These are phyloP conservation scores for Aurantiochytrium sp. DNA, from an alignment of 108 stramenopile species.

Conservation along the genomic window DNA sequence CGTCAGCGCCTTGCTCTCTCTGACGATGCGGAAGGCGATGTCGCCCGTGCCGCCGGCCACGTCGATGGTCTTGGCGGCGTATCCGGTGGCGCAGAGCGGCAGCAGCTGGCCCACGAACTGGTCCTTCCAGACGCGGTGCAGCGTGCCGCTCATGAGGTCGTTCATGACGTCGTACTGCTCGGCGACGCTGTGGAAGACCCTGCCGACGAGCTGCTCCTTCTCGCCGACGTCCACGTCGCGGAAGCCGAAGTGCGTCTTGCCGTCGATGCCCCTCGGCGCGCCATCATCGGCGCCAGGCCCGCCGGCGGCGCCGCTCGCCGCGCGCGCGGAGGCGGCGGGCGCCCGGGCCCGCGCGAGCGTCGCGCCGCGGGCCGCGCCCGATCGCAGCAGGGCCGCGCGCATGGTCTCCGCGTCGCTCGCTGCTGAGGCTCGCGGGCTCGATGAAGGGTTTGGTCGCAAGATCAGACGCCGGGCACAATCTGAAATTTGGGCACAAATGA, in stretches of 20 bases:
- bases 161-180: constrained; percentile 93
- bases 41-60: constrained; percentile 98
- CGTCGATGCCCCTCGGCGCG: neutral
- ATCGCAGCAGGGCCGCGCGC: too few relatives aligned
- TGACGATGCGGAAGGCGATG: constrained; percentile 87
- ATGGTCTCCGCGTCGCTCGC: too few relatives aligned
- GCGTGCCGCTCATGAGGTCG: constrained; percentile 89
- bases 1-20: constrained; percentile 62
- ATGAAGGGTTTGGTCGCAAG: too few relatives aligned
- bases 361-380: too few relatives aligned
- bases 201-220: constrained; percentile 65
- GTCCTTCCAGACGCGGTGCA: constrained; percentile 95
- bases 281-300: neutral
- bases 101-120: constrained; percentile 68
- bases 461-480: too few relatives aligned
- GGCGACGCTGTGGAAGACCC: constrained; percentile 81
- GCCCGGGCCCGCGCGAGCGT: too few relatives aligned
- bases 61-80: constrained; percentile 60
- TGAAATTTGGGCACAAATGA: too few relatives aligned
- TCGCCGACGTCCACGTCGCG: constrained; percentile 8
- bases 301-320: too few relatives aligned
- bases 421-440: too few relatives aligned
- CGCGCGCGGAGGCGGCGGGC: too few relatives aligned
- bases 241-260: constrained; percentile 41
- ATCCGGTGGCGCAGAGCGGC: neutral